Percentiles rank a stretch among this genome's conserved stretches.
phyloP scores from a whole-genome alignment of 1,139 yeast genomes.

The Kodamaea derodonti region DNA sequence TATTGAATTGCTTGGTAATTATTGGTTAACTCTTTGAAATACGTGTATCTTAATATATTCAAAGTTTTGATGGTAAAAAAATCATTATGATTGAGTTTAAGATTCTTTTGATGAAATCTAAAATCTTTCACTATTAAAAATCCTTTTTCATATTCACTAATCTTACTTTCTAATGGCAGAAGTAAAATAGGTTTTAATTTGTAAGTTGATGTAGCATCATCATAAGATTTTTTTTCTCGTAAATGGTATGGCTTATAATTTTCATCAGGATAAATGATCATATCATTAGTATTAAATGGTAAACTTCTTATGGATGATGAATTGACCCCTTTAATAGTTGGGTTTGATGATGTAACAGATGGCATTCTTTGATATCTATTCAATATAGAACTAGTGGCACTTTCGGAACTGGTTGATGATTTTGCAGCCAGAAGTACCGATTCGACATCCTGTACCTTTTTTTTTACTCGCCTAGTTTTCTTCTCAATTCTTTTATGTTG shows the following conservation, averaged over 20 bases:
- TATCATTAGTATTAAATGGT: conserved; percentile 8
- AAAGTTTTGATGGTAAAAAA: conserved; percentile 18
- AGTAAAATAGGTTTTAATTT: conserved; percentile 8
- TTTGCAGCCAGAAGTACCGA: background rate
- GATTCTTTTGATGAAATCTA: conserved; percentile 17
- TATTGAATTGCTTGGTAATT: conserved; percentile 11
- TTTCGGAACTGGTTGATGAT: background rate
- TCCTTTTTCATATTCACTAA: conserved; percentile 16
- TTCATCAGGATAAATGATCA: conserved; percentile 8
- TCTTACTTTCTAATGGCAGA: conserved; percentile 15
- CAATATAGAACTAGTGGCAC: background rate
- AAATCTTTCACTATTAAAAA: conserved; percentile 11
- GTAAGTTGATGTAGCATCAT: conserved; percentile 12
- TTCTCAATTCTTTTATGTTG: conserved; percentile 8
- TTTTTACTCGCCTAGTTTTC: conserved; percentile 5
- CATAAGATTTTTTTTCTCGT: conserved; percentile 14
- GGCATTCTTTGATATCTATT: background rate
- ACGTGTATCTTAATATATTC: conserved; percentile 23
- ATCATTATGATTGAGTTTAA: conserved; percentile 14
- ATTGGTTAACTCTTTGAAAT: conserved; percentile 20
- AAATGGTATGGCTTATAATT: conserved; percentile 7
- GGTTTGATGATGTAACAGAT: background rate
- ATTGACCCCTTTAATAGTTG: background rate
- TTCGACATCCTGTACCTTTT: conserved; percentile 1
- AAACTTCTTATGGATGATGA: conserved; percentile 4